These are phyloP conservation scores for Sistotremastrum suecicum DNA, from an alignment of 768 basidiomycete genomes.

Conservation along the genomic window DNA sequence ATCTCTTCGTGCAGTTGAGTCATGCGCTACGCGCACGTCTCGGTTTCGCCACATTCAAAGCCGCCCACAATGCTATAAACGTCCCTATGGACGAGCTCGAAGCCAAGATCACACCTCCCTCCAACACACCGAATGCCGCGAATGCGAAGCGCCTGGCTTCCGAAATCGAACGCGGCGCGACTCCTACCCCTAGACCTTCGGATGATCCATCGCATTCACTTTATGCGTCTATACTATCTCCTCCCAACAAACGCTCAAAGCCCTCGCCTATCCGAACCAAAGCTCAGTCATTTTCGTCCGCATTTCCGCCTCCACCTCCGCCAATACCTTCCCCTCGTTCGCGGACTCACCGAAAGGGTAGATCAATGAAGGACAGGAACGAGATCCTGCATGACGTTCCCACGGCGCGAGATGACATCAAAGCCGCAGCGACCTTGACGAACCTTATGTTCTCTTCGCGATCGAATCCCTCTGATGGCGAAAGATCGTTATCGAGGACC, in stretches of 20 bases:
- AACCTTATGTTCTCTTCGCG: constrained; percentile 54
- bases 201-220: too few species aligned
- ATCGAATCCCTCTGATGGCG: constrained; percentile 54
- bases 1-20: constrained; percentile 42
- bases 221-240: constrained; percentile 32
- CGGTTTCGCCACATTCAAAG: constrained; percentile 76
- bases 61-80: constrained; percentile 55
- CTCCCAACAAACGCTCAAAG: constrained; percentile 24
- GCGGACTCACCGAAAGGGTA: constrained; percentile 13
- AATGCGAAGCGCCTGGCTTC: too few species aligned
- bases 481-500: constrained; percentile 47
- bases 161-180: too few species aligned
- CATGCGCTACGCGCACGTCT: constrained; percentile 69
- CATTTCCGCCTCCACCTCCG: background rate
- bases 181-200: too few species aligned
- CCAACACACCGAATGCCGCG: constrained; percentile 16
- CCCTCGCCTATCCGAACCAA: constrained; percentile 27
- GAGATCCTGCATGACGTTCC: constrained; percentile 31
- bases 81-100: constrained; percentile 61
- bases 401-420: constrained; percentile 47
- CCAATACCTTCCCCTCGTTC: constrained; percentile 11
- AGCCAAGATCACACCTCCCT: constrained; percentile 34
- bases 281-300: background rate
- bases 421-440: constrained; percentile 71
- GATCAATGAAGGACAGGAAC: constrained; percentile 28